Base-by-base conservation (phyloP, 2,329 filamentous ascomycete species). In the Neonectria punicea region DNA sequence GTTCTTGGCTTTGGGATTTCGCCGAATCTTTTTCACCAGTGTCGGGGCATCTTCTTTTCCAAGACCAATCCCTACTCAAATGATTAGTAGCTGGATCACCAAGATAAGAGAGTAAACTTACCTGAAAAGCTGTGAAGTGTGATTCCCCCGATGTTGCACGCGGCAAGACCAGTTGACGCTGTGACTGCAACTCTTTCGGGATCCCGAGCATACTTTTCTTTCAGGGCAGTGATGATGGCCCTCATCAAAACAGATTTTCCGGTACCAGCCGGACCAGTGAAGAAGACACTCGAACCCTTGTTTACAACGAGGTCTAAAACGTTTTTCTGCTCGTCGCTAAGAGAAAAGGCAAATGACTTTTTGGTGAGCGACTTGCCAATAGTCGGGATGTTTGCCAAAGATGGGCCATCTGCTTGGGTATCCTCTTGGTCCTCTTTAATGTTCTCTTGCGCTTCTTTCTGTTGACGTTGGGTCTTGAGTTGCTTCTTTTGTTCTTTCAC, bases 191-290 rank as follows among this genome's bases (percentile, higher is more conserved):
- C 87, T 61, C 93, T 87, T 76, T 98, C 96, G 0, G 91, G 89
- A 69, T 97, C 93, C 54, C 87, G 86, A 3, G 81, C 82, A 78
- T 91, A 92, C 75, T 97, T 98, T 67, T 88, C 88, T 65, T 92
- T 92, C 55, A 99, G 77, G 4, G 92, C 89, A 5, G 87, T 82
- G 72, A 99, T 98, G 66, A 98, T 97, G 69, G 97, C 90, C 68
- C 94, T 89, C 86, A 99, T 93, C 62, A 99, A 81, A 4, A 99
- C 95, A 1, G 96, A 99, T 83, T 99, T 99, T 79, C 96, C 96
- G 5, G 96, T 98, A 84, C 92, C 94, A 63, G 96, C 96, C 64
- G 96, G 97, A 72, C 96, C 96, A 1, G 96, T 99, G 79, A 99
- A 99, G 83, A 99, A 99, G 2, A 98, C 94, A 73, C 95, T 98